Evolutionary conservation across 257 asterid species (phyloP).

Genomic region (Catharanthus roseus): DNA sequence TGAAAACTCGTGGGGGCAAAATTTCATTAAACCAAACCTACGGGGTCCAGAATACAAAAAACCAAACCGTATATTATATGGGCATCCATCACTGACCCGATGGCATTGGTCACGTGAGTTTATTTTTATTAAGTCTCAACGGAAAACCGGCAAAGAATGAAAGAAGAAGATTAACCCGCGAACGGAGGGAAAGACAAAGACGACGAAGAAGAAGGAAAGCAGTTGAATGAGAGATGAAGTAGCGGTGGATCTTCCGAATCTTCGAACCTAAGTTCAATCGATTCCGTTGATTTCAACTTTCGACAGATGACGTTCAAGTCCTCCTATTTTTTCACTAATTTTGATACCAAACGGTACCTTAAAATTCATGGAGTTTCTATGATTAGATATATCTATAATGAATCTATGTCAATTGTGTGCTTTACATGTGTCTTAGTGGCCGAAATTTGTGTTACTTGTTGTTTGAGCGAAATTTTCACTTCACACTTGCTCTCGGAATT

Average conservation of each 20-base stretch:
- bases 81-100: not conserved
- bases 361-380: not conserved
- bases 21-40: not conserved
- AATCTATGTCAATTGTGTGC: not conserved
- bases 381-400: not conserved
- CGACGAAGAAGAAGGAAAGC: conserved; percentile 8
- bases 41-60: not conserved
- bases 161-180: not conserved
- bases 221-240: conserved; percentile 16
- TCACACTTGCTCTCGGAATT: conserved; percentile 3
- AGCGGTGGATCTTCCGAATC: conserved; percentile 26
- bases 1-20: not conserved
- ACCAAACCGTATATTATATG: not conserved
- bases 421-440: conserved; percentile 35
- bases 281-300: conserved; percentile 14
- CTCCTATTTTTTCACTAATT: conserved; percentile 20
- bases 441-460: conserved; percentile 23
- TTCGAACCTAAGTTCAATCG: conserved; percentile 12
- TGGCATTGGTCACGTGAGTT: conserved; percentile 3
- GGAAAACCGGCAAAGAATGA: not conserved
- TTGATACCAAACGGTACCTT: conserved; percentile 33
- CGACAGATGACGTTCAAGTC: conserved; percentile 32
- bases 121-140: not conserved
- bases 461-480: conserved; percentile 12
- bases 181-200: not conserved